Base-by-base conservation (phyloP, 768 basidiomycete species). In the Lactarius hatsudake region DNA sequence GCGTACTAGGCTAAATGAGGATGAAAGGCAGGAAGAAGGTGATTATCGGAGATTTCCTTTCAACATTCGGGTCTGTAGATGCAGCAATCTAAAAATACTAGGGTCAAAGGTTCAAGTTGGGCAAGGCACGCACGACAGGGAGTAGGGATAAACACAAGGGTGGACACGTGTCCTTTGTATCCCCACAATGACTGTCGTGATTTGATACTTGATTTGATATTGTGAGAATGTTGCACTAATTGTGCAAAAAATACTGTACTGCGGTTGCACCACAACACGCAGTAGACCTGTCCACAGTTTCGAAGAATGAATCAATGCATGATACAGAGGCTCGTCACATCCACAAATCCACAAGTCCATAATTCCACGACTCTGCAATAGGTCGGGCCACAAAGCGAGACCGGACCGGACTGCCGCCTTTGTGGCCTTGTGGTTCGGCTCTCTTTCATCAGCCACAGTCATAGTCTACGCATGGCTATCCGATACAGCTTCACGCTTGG, bases 1-100 rank as follows among this genome's bases (percentile, higher is more conserved):
- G 82, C 72, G 81, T 84, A 40, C 78, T 66, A 6, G 64, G 64
- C 32, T 71, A 61, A 53, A 60, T 38, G 53, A 36, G 48, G 56
- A 58, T 7, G 23, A 12, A 10, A 23, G 18, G 51, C 15, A 17
- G 38, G 15, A 40, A 42, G 42, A n/a, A 18, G 18, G 34, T 20
- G 28, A 28, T 40, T 10, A 38, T 53, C 30, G 8, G 34, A 23
- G 32, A n/a, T 53, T 53, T 40, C 45, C 61, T 62, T 62, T 36
- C 36, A 53, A 53, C 42, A 5, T 23, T 17, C 32, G 61, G 26
- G 28, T 51, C 8, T 36, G 28, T 10, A 51, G 48, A 51, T 56
- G 55, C 32, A 3, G 23, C 60, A 32, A 26, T 48, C 23, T 26
- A 34, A 20, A 45, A 45, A 32, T 10, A 61, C n/a, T 48, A 17